phyloP scores from a whole-genome alignment of 805 yeast genomes.

The Sugiyamaella floridensis region DNA sequence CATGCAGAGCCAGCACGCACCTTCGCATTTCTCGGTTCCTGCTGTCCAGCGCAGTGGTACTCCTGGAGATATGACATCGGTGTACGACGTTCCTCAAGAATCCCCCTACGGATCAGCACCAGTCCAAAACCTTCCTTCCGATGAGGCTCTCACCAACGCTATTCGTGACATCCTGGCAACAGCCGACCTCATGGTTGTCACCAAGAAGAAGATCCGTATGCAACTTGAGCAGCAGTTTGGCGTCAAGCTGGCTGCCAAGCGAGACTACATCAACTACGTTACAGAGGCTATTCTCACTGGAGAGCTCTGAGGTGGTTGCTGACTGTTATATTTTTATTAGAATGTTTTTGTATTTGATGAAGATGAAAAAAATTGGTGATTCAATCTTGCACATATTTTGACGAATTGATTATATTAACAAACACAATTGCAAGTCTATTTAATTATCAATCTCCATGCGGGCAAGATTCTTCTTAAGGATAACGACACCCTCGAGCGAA shows the following conservation, averaged over 20 bases:
- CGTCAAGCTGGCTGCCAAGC: slow-evolving; percentile 26
- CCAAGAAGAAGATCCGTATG: slow-evolving; percentile 33
- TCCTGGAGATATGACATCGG: slow-evolving; percentile 3
- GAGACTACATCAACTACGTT: slow-evolving; percentile 35
- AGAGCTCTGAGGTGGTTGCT: slow-evolving; percentile 25
- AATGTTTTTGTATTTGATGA: not conserved
- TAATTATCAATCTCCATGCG: slow-evolving; percentile 22
- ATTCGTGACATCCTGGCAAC: slow-evolving; percentile 32
- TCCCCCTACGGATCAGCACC: not conserved
- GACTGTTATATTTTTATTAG: not conserved
- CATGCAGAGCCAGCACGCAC: not conserved
- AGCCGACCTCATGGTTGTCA: slow-evolving; percentile 34
- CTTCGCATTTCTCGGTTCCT: slow-evolving; percentile 9
- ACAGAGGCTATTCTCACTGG: slow-evolving; percentile 36
- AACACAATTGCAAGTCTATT: not conserved
- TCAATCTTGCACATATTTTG: not conserved
- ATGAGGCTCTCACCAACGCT: slow-evolving; percentile 31
- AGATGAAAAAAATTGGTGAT: not conserved
- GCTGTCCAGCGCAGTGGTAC: not conserved
- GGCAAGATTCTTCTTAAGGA: slow-evolving; percentile 85
- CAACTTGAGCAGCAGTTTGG: slow-evolving; percentile 34
- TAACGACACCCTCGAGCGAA: slow-evolving; percentile 87
- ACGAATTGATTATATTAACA: not conserved
- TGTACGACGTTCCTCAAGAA: not conserved
- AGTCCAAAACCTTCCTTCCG: slow-evolving; percentile 27